Evolutionary conservation across 2,329 filamentous ascomycete genomes (phyloP).

Genomic region (Fusarium sp.): DNA sequence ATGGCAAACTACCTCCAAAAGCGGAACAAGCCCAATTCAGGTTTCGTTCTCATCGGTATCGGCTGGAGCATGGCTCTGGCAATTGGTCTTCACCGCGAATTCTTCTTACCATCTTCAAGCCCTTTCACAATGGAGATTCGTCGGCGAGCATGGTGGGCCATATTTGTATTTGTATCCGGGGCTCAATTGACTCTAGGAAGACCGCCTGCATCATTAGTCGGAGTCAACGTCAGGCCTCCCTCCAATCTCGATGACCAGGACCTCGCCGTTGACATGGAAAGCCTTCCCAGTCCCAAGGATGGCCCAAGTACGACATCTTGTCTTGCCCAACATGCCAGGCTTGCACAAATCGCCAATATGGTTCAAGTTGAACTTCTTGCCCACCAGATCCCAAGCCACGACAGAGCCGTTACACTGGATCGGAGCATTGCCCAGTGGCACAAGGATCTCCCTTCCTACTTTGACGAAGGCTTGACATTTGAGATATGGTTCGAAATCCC

Average conservation of each 20-base stretch:
- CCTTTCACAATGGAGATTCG: conserved; percentile 49
- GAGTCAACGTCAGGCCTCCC: conserved; percentile 33
- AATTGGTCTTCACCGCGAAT: conserved; percentile 62
- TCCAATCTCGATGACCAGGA: conserved; percentile 31
- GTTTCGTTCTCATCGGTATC: conserved; percentile 64
- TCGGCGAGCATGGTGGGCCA: conserved; percentile 53
- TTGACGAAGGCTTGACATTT: too few relatives aligned
- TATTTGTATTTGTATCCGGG: conserved; percentile 56
- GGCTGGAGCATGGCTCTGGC: conserved; percentile 63
- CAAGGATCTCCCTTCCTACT: too few relatives aligned
- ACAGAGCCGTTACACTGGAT: background rate
- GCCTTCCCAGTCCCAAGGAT: conserved; percentile 12
- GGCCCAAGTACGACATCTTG: conserved; percentile 31
- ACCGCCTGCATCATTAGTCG: conserved; percentile 24
- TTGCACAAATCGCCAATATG: conserved; percentile 36
- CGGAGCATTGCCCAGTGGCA: too few relatives aligned
- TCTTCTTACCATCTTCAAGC: conserved; percentile 43
- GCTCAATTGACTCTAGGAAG: conserved; percentile 36
- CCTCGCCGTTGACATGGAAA: conserved; percentile 36
- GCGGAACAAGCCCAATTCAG: conserved; percentile 62
- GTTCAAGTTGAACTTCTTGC: conserved; percentile 35
- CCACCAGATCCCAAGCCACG: conserved; percentile 28
- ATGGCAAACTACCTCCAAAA: too few relatives aligned
- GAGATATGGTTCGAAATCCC: conserved; percentile 26
- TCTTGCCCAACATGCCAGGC: conserved; percentile 27